phyloP scores from a whole-genome alignment of 2,329 filamentous ascomycete genomes.

The Malbranchea zuffiana region DNA sequence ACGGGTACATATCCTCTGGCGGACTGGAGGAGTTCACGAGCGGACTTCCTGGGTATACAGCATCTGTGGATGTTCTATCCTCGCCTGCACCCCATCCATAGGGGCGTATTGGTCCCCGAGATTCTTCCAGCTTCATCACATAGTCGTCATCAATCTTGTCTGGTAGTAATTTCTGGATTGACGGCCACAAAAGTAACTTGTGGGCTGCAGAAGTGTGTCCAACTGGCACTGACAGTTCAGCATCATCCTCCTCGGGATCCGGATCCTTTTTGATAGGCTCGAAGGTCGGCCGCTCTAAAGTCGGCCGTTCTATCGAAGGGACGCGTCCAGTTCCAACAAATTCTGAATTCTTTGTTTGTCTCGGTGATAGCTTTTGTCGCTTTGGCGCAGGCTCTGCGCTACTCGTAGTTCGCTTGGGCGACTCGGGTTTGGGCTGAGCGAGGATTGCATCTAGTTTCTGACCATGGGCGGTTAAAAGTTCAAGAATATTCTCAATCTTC shows the following conservation, averaged over 20 bases:
- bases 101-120: conserved; percentile 60
- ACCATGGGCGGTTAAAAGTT: conserved; percentile 8
- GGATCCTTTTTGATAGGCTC: conserved; percentile 27
- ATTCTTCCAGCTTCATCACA: conserved; percentile 64
- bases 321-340: conserved; percentile 4
- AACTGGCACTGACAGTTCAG: conserved; percentile 60
- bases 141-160: conserved; percentile 54
- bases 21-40: conserved; percentile 15
- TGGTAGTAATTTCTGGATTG: conserved; percentile 54
- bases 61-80: conserved; percentile 38
- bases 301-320: neutral
- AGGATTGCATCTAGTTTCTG: conserved; percentile 12
- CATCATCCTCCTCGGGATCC: conserved; percentile 24
- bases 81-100: conserved; percentile 70
- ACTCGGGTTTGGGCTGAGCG: conserved; percentile 5
- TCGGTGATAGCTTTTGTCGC: neutral
- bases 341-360: neutral
- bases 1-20: conserved; percentile 22
- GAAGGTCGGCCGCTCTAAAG: neutral
- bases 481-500: conserved; percentile 6
- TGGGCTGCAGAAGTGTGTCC: conserved; percentile 89
- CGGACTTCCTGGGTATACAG: conserved; percentile 12
- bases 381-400: conserved; percentile 1
- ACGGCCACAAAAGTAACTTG: conserved; percentile 61
- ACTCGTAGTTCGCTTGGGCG: neutral